Percentiles rank a stretch among this genome's conserved stretches.
Conservation (phyloP, 2,329 filamentous ascomycete genomes). For the Arthrobotrys conoides region DNA sequence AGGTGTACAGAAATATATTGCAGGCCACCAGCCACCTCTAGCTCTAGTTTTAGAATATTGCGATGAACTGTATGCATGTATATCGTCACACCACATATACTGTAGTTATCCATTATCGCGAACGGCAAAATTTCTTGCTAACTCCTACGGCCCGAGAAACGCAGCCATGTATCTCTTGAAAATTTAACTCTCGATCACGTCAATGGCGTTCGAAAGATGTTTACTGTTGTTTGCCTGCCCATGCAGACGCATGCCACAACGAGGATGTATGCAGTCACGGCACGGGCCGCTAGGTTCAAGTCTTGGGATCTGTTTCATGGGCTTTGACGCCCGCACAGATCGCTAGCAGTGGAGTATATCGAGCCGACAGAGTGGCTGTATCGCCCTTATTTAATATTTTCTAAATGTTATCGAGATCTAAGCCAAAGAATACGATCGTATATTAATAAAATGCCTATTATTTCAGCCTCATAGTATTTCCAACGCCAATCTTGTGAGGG, state of each 20-base stretch:
- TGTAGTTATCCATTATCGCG: slow-evolving; percentile 1
- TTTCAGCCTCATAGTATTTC: slow-evolving; percentile 11
- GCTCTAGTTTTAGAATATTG: background rate
- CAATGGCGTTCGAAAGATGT: background rate
- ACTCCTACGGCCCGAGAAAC: background rate
- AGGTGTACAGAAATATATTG: background rate
- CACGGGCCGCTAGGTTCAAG: slow-evolving; percentile 17
- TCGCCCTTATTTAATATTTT: background rate
- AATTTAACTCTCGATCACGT: background rate
- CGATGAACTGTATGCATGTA: background rate
- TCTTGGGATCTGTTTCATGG: slow-evolving; percentile 28
- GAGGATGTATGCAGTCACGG: slow-evolving; percentile 26
- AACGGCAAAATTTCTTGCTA: background rate
- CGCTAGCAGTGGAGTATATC: slow-evolving; percentile 13
- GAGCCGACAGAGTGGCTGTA: slow-evolving; percentile 21
- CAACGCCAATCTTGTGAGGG: background rate
- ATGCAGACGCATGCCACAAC: slow-evolving; percentile 16
- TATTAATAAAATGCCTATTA: background rate
- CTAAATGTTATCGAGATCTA: slow-evolving; percentile 9
- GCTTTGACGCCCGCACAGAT: slow-evolving; percentile 23
- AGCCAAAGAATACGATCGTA: slow-evolving; percentile 12
- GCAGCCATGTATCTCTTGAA: background rate
- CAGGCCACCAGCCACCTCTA: background rate
- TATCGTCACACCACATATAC: background rate
- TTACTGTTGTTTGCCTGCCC: slow-evolving; percentile 13